These are phyloP conservation scores for Spinellus fusiger DNA, from an alignment of 192 early-diverging fungal genomes.

Conservation along the genomic window DNA sequence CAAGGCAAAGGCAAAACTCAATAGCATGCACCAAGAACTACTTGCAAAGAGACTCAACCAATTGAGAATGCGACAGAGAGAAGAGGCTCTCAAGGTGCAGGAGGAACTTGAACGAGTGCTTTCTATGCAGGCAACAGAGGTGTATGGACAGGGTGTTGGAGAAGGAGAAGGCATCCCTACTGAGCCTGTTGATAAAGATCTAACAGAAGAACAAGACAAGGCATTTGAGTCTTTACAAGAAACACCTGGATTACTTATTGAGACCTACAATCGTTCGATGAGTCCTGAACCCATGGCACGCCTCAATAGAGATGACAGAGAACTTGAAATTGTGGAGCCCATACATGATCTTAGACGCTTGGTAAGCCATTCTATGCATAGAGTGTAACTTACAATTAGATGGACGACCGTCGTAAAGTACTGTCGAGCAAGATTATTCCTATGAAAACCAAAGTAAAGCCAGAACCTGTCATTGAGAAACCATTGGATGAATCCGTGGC, in stretches of 20 bases:
- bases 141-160: conserved; percentile 26
- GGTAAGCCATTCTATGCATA: conserved; percentile 34
- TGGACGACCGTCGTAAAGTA: conserved; percentile 47
- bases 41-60: conserved; percentile 69
- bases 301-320: conserved; percentile 48
- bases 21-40: conserved; percentile 76
- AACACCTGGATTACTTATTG: conserved; percentile 21
- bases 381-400: conserved; percentile 17
- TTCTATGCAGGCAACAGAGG: conserved; percentile 39
- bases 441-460: conserved; percentile 27
- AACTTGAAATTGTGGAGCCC: conserved; percentile 50
- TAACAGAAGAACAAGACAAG: conserved; percentile 40
- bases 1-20: conserved; percentile 73
- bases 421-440: conserved; percentile 50
- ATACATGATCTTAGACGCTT: conserved; percentile 54
- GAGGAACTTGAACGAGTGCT: conserved; percentile 46
- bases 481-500: conserved; percentile 24
- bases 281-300: conserved; percentile 49
- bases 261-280: conserved; percentile 58
- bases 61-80: conserved; percentile 51
- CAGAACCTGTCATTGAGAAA: conserved; percentile 10
- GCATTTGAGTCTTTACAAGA: conserved; percentile 37
- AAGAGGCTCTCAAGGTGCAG: conserved; percentile 50
- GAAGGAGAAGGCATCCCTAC: conserved; percentile 36
- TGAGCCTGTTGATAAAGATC: conserved; percentile 42